These are phyloP conservation scores for Strobilomyces confusus DNA, from an alignment of 768 basidiomycete species.

Conservation along the genomic window DNA sequence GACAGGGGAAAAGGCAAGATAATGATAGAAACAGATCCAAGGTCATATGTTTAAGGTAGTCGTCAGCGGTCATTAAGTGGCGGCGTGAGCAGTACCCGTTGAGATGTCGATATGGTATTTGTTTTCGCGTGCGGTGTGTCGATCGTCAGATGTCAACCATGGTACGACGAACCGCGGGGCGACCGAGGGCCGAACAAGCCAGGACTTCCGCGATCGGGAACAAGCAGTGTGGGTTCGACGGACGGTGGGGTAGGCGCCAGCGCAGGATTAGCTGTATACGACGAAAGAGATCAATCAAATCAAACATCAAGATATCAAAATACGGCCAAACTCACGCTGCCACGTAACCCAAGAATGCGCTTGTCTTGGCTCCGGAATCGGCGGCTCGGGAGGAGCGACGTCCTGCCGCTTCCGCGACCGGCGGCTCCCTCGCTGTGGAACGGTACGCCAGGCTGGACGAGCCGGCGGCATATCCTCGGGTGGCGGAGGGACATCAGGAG, in stretches of 20 bases:
- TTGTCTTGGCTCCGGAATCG: constrained; percentile 38
- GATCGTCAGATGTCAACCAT: constrained; percentile 2
- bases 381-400: constrained; percentile 34
- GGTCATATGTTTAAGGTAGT: constrained; percentile 16
- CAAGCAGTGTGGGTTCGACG: constrained; percentile 53
- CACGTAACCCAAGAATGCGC: constrained; percentile 58
- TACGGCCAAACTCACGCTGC: constrained; percentile 51
- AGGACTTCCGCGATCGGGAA: constrained; percentile 54
- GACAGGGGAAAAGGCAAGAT: constrained; percentile 12
- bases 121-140: background rate
- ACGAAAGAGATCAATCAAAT: constrained; percentile 5
- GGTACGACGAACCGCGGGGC: constrained; percentile 42
- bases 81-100: background rate
- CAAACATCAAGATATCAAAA: constrained; percentile 6
- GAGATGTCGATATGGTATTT: background rate
- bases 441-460: constrained; percentile 61
- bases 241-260: constrained; percentile 59
- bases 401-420: constrained; percentile 44
- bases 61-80: constrained; percentile 17
- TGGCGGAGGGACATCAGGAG: constrained; percentile 39
- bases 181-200: constrained; percentile 79
- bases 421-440: constrained; percentile 36
- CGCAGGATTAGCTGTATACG: constrained; percentile 53
- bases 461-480: constrained; percentile 42
- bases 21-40: constrained; percentile 25